phyloP scores from a whole-genome alignment of 1,284 basidiomycete species.

The Xerocomus nothofagi region DNA sequence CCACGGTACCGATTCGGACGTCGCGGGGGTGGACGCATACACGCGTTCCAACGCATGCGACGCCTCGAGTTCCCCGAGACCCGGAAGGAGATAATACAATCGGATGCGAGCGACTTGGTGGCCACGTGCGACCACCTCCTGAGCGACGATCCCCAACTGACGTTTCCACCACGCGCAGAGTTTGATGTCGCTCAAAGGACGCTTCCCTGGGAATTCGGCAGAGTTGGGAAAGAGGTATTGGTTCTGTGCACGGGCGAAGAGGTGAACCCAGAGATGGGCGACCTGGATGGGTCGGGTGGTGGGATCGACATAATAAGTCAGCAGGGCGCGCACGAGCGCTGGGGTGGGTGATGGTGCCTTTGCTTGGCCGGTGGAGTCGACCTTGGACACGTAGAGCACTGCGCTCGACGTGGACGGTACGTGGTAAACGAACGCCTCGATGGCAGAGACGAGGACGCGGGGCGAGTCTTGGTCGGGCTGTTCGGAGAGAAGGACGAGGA shows the following conservation, averaged over 20 bases:
- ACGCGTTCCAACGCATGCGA: constrained; percentile 53
- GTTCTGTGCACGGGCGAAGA: constrained; percentile 88
- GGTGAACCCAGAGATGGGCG: constrained; percentile 72
- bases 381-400: constrained; percentile 90
- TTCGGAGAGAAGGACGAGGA: constrained; percentile 74
- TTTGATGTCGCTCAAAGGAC: constrained; percentile 73
- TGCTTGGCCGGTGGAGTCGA: constrained; percentile 88
- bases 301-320: constrained; percentile 71
- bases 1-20: constrained; percentile 51
- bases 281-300: constrained; percentile 57
- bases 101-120: constrained; percentile 29
- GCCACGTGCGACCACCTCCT: constrained; percentile 25
- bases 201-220: constrained; percentile 72
- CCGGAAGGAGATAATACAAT: constrained; percentile 73
- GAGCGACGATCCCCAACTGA: constrained; percentile 59
- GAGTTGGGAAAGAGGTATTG: constrained; percentile 97
- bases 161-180: constrained; percentile 94
- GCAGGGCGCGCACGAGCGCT: constrained; percentile 65
- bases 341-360: constrained; percentile 61
- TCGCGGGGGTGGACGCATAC: constrained; percentile 28
- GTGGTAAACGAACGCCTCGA: constrained; percentile 83
- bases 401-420: constrained; percentile 66
- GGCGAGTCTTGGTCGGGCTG: constrained; percentile 45
- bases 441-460: constrained; percentile 70
- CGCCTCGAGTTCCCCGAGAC: constrained; percentile 72